Evolutionary conservation across 305 asterid species (phyloP).

Genomic region (Fraxinus latifolia): DNA sequence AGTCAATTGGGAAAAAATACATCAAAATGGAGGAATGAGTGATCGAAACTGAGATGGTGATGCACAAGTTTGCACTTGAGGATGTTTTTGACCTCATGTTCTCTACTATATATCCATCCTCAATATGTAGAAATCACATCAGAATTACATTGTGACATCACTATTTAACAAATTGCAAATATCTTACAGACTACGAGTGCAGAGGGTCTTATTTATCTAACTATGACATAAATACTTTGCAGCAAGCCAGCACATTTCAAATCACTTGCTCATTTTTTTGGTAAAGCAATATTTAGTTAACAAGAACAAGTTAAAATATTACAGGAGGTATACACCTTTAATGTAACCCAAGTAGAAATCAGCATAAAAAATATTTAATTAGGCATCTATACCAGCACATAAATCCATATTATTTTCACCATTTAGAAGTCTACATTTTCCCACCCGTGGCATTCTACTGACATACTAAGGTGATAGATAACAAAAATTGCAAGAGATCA

Average conservation of each 20-base stretch:
- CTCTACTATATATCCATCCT: neutral
- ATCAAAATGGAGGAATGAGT: neutral
- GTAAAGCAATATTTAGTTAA: neutral
- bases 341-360: neutral
- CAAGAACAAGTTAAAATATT: neutral
- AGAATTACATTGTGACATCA: neutral
- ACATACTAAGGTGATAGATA: neutral
- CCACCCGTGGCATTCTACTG: neutral
- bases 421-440: neutral
- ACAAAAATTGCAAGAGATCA: neutral
- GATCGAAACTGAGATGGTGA: neutral
- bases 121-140: neutral
- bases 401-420: neutral
- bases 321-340: neutral
- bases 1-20: neutral
- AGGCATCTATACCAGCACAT: neutral
- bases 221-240: neutral
- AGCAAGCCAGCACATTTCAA: neutral
- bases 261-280: neutral
- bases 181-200: neutral
- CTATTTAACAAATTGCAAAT: neutral
- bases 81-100: neutral
- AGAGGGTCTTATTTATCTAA: neutral
- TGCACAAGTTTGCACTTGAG: neutral
- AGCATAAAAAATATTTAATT: neutral